A percentile compares a stretch with the other conserved stretches of the same genome.
Conservation (phyloP, 495 filamentous ascomycete genomes). For the Thozetella sp. region DNA sequence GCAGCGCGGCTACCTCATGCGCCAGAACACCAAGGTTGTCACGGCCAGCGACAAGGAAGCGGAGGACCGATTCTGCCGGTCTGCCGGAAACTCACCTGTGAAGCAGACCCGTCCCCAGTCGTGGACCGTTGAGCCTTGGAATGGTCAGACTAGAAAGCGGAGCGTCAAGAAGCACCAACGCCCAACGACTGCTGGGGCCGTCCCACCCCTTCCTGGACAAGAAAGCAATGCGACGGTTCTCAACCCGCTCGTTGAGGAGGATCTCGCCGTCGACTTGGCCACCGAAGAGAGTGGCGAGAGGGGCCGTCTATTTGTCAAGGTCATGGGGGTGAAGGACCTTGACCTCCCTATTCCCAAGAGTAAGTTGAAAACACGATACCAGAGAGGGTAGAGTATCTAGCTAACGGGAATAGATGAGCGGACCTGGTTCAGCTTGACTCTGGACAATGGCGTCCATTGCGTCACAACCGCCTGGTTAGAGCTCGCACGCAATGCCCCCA, state of each 20-base stretch:
- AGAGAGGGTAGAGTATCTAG: not conserved
- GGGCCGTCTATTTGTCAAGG: constrained; percentile 95
- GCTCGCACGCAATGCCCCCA: constrained; percentile 88
- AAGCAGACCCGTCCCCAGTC: constrained; percentile 76
- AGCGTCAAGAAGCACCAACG: constrained; percentile 64
- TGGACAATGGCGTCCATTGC: constrained; percentile 97
- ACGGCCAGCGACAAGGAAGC: constrained; percentile 75
- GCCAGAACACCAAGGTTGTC: constrained; percentile 96
- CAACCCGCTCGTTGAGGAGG: constrained; percentile 61
- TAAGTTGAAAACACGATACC: constrained; percentile 42
- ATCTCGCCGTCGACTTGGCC: constrained; percentile 49
- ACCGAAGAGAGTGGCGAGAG: constrained; percentile 82
- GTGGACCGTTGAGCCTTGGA: constrained; percentile 98
- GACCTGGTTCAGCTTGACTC: constrained; percentile 88
- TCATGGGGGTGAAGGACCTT: constrained; percentile 93
- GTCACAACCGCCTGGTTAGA: constrained; percentile 97
- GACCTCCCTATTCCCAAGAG: constrained; percentile 89
- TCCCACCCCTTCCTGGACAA: constrained; percentile 87
- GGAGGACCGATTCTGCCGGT: constrained; percentile 59
- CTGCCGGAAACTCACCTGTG: constrained; percentile 70
- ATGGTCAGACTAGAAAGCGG: constrained; percentile 68
- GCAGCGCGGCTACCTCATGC: constrained; percentile 98
- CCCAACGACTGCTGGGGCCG: constrained; percentile 49
- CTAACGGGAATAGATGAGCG: constrained; percentile 70
- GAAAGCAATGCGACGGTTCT: constrained; percentile 73